Conservation (phyloP, 805 yeast genomes). For the Osmozyma mogii region DNA sequence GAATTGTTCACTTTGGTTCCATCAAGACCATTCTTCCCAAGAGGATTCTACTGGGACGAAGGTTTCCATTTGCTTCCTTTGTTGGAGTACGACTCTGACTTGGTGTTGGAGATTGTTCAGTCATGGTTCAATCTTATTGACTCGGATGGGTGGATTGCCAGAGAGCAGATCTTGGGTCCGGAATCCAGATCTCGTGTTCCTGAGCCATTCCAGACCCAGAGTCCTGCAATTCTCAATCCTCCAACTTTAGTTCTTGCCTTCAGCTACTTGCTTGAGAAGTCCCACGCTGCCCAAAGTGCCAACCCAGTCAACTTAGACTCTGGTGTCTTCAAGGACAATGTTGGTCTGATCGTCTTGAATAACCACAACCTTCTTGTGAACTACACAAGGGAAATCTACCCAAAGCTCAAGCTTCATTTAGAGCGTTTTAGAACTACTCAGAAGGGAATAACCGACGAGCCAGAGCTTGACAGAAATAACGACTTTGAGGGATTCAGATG, state of each 20-base stretch:
- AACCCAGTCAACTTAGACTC: conserved; percentile 10
- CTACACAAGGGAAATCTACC: conserved; percentile 63
- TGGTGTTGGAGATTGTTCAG: conserved; percentile 68
- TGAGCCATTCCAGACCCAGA: conserved; percentile 71
- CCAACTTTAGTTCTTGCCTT: conserved; percentile 83
- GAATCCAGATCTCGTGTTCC: conserved; percentile 91
- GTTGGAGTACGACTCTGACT: conserved; percentile 73
- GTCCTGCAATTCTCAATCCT: conserved; percentile 88
- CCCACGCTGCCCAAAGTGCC: too few species aligned
- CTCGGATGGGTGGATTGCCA: conserved; percentile 91
- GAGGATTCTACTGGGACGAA: conserved; percentile 99
- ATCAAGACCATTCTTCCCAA: conserved; percentile 87
- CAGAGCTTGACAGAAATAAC: conserved; percentile 56
- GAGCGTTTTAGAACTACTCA: conserved; percentile 83
- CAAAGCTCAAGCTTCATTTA: conserved; percentile 67
- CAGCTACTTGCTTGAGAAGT: conserved; percentile 46
- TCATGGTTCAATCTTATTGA: conserved; percentile 88
- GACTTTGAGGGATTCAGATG: conserved; percentile 72
- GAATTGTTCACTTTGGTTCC: conserved; percentile 82
- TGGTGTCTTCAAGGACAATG: conserved; percentile 11
- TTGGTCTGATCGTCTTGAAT: conserved; percentile 46
- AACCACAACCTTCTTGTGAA: conserved; percentile 52
- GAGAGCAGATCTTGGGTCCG: conserved; percentile 89
- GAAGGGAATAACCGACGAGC: conserved; percentile 47
- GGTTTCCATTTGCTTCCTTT: conserved; percentile 89